These are phyloP conservation scores for Solanum commersonii DNA, from an alignment of 257 asterid species.

Conservation along the genomic window DNA sequence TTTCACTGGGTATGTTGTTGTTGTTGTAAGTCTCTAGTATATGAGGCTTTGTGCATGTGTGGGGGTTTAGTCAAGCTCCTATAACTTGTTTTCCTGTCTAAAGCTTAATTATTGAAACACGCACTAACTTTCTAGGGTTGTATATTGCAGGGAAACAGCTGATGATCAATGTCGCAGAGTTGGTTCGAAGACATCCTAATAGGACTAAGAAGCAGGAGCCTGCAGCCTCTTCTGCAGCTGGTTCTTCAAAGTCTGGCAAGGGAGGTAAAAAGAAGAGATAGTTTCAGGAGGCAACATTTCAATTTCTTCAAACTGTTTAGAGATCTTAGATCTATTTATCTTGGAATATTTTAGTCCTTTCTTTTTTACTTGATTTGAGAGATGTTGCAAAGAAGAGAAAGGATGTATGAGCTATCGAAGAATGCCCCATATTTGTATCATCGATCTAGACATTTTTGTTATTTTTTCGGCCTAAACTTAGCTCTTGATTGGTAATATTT, in stretches of 20 bases:
- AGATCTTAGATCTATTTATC: not conserved
- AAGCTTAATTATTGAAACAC: not conserved
- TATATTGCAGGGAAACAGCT: conserved; percentile 58
- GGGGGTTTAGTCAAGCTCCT: not conserved
- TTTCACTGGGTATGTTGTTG: too few species aligned
- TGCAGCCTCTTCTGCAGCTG: conserved; percentile 48
- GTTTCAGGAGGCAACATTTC: not conserved
- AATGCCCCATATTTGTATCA: not conserved
- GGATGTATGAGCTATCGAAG: not conserved
- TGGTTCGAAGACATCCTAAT: conserved; percentile 88
- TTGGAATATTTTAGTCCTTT: not conserved
- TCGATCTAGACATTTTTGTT: not conserved
- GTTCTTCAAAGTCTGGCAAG: conserved; percentile 72
- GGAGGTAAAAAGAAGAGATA: conserved; percentile 84
- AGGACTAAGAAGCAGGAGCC: conserved; percentile 83
- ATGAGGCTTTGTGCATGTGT: not conserved
- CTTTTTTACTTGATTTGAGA: not conserved
- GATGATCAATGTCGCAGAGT: conserved; percentile 74
- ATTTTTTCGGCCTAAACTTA: not conserved
- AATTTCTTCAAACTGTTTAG: not conserved
- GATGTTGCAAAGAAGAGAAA: not conserved
- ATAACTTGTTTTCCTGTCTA: not conserved
- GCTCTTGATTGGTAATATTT: not conserved
- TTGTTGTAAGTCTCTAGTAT: not conserved
- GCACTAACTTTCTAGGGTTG: not conserved